Evolutionary conservation across 495 filamentous ascomycete genomes (phyloP), one percentile per base, ranked within the genome.

Genomic region (Cryomyces minteri): DNA sequence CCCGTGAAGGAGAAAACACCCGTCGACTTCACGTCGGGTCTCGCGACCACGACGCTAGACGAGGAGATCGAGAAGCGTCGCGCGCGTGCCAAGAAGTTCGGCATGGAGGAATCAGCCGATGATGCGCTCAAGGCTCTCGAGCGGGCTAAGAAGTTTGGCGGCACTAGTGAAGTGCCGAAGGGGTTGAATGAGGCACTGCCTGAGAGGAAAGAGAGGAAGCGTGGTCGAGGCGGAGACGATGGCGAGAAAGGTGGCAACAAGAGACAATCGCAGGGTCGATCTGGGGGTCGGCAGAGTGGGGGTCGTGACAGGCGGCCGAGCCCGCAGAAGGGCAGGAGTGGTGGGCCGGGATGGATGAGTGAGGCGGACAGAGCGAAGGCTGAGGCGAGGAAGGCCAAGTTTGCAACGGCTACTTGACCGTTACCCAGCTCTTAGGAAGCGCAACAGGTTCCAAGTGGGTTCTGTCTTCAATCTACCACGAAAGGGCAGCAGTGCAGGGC

Each of bases 21-120:
- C n/a, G n/a, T n/a, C n/a, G 71, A 79, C 54, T 92, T 79, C 62
- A 70, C 74, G 5, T 68, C 71, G 14, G 76, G 83, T 42, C 74
- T 95, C 4, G 69, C 78, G 5, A 64, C 76, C 1, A 80, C 84
- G 6, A 69, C 77, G 42, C 62, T 88, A 28, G 77, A 93, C 52
- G 78, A 76, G 10, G 90, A 98, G 54, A 69, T 92, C 48, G 77
- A 74, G 62, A 87, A 84, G 69, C 84, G 90, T 55, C 83, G 83
- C 48, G 52, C 50, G 32, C 65, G 65, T 30, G 65, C 63, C 32
- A 49, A 51, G 43, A 60, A 58, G 40, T 68, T 66, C 48, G 60
- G 60, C 7, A 47, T 63, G 12, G 39, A 43, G 11, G 44, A 53
- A 28, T n/a, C n/a, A n/a, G n/a, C 47, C 38, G 50, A 55, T 28